Percentiles rank a stretch among this genome's conserved stretches.
Conservation (phyloP, 2,329 filamentous ascomycete species). For the Phaeosphaeriaceae sp. region DNA sequence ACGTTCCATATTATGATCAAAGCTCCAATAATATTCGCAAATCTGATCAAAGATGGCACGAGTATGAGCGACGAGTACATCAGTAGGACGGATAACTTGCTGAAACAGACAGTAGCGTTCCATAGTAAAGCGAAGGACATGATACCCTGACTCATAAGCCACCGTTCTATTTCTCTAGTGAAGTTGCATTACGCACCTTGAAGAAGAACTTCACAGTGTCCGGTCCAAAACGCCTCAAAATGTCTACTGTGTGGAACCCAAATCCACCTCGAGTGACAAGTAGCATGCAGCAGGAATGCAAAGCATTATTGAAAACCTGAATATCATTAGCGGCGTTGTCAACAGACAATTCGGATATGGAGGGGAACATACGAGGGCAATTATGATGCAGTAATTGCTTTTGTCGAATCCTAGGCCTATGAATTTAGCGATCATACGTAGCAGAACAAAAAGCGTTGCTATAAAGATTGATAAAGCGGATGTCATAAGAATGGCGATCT, state of each 20-base stretch:
- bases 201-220: constrained; percentile 26
- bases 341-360: too few species aligned
- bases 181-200: constrained; percentile 9
- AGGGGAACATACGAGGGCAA: background rate
- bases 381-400: constrained; percentile 24
- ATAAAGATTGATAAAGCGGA: constrained; percentile 19
- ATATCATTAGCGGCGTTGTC: too few species aligned
- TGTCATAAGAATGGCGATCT: constrained; percentile 11
- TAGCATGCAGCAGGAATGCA: constrained; percentile 23
- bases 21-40: constrained; percentile 8
- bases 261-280: constrained; percentile 27
- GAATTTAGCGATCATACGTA: constrained; percentile 15
- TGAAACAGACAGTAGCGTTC: constrained; percentile 20
- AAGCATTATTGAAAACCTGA: constrained; percentile 23
- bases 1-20: constrained; percentile 21
- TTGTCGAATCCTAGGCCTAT: constrained; percentile 14
- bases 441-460: constrained; percentile 10
- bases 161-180: too few species aligned
- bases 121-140: constrained; percentile 28
- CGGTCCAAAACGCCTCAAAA: constrained; percentile 21
- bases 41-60: constrained; percentile 14
- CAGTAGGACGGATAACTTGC: constrained; percentile 18
- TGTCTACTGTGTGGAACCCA: constrained; percentile 23
- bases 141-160: constrained; percentile 5
- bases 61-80: constrained; percentile 28